Evolutionary conservation across 441 rosid species (phyloP), one percentile per base, ranked within the genome.

Genomic region (Adansonia madagascariensis): DNA sequence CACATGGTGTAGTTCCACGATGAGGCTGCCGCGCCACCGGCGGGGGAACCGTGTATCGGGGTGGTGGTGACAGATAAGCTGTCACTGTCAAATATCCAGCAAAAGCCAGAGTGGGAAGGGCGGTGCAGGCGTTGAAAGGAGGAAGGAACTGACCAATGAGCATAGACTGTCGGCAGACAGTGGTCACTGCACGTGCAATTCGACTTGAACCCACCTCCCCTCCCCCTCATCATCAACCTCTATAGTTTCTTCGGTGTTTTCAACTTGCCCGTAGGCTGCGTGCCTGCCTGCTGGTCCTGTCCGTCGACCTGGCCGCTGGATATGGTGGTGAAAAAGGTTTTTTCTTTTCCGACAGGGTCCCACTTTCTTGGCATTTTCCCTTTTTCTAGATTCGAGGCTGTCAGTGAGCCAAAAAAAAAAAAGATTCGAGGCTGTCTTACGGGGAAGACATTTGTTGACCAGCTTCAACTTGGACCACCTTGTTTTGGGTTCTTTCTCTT

Each of bases 131-230:
- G 17, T 2, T 55, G 53, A 10, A 6, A 70, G 47, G 0, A 24
- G 8, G 73, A 47, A 8, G 6, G 24, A 15, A 24, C 70, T 79
- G 80, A 55, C 69, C 82, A 76, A 60, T 80, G 0, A 76, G 71
- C 52, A 80, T 27, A 65, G 78, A 76, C 78, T 76, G 84, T 85
- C 83, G 84, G 85, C 82, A 49, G 35, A 2, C 41, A 12, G 2
- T 14, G 49, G 64, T 80, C 84, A 77, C 81, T 17, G 84, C 80
- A 74, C 79, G 79, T 82, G 83, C 69, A 43, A 27, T 7, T 43
- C 11, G 12, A 8, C 35, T 31, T 35, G 65, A 60, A 60, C 65
- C 31, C 14, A 57, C 63, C 62, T 20, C 27, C 8, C 14, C 17
- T 15, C 15, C 1, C 1, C 17, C 39, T 4, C 31, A 27, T 27